Base-by-base conservation (phyloP, 345 rosid species). In the Corchorus capsularis region DNA sequence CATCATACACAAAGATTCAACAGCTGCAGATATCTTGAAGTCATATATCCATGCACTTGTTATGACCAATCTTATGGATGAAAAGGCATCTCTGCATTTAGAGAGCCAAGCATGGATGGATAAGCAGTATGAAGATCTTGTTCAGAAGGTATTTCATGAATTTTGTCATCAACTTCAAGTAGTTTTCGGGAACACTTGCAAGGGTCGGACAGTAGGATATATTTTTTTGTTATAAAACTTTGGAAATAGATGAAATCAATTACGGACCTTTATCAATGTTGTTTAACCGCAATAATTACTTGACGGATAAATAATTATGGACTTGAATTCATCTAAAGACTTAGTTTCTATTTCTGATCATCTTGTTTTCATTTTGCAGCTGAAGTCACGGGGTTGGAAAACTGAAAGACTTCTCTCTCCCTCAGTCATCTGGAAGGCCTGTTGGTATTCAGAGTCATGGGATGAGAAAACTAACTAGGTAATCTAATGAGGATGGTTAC, bases 51-150 rank as follows among this genome's bases (percentile, higher is more conserved):
- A 92, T 70, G 96, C 93, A 3, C 87, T 90, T 74, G 93, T 86
- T 81, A 75, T 86, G 86, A 89, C 82, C 62, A 79, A 79, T 16
- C 57, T 82, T 19, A 72, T 15, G 72, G 82, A 79, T 37, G 75
- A 59, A 50, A 77, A 63, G 70, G 67, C 45, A 71, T 43, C 86
- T 20, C 72, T 73, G 0, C 79, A 74, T 78, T 73, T 78, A 20
- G 89, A 90, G 74, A 89, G 93, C 80, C 86, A 84, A 64, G 82
- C 90, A 53, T 94, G 98, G 98, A 91, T 94, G 87, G 91, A 92
- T 75, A 84, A 86, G 75, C 83, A 91, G 6, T 94, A 91, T 39
- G 81, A 80, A 12, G 83, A 14, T 41, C 93, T 93, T 75, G 75
- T 93, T 63, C 79, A 73, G 61, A 86, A 94, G 97, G 98, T 94